These are phyloP conservation scores for Arctostaphylos glauca DNA, from an alignment of 148 eudicot genomes.

Conservation along the genomic window DNA sequence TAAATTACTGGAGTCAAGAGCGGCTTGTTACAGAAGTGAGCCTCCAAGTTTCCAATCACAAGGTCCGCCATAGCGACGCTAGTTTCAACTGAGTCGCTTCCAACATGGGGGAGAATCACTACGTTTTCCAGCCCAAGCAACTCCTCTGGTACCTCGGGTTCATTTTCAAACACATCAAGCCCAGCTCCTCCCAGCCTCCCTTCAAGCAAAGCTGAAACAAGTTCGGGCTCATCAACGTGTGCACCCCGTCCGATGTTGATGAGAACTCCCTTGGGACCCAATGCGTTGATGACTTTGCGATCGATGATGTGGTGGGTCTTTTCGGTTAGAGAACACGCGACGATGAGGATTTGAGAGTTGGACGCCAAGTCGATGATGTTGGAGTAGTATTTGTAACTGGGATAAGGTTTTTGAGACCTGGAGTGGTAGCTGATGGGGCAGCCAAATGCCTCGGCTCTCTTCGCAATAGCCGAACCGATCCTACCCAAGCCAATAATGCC, in stretches of 20 bases:
- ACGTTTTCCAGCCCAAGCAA: constrained; percentile 64
- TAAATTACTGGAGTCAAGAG: constrained; percentile 67
- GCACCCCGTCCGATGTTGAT: constrained; percentile 81
- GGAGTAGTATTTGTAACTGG: constrained; percentile 51
- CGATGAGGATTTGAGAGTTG: constrained; percentile 53
- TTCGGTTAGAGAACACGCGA: constrained; percentile 55
- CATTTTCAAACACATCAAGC: constrained; percentile 82
- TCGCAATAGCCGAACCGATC: constrained; percentile 80
- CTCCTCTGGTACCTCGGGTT: constrained; percentile 73
- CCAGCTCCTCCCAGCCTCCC: constrained; percentile 86
- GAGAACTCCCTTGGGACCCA: constrained; percentile 69
- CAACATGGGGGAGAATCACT: constrained; percentile 69
- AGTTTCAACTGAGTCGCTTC: constrained; percentile 68
- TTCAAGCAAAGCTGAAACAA: constrained; percentile 71
- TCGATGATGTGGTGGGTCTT: constrained; percentile 75
- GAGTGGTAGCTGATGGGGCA: constrained; percentile 71
- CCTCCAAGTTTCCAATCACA: constrained; percentile 60
- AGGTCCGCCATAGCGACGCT: constrained; percentile 72
- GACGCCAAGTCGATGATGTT: constrained; percentile 57
- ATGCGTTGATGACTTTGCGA: constrained; percentile 61
- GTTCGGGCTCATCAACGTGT: constrained; percentile 73
- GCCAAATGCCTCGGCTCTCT: constrained; percentile 70
- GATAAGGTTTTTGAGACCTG: constrained; percentile 44
- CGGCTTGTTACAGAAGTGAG: constrained; percentile 54
- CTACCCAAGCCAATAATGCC: constrained; percentile 77